These are phyloP conservation scores for Bretschneidera sinensis DNA, from an alignment of 345 rosid species.

Conservation along the genomic window DNA sequence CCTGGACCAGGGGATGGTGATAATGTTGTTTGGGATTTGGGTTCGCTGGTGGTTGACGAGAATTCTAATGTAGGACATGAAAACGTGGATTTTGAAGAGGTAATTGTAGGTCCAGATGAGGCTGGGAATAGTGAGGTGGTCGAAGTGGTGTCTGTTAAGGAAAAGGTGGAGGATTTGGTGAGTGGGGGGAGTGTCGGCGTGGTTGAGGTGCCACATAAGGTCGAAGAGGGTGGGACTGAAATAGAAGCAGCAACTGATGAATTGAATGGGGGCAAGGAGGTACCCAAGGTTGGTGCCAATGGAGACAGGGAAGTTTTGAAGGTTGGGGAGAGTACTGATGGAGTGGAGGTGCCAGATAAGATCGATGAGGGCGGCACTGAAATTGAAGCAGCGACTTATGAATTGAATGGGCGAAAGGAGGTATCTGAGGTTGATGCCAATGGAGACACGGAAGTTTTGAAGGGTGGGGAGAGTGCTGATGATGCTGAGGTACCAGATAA, in stretches of 20 bases:
- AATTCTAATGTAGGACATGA: conserved; percentile 32
- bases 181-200: conserved; percentile 22
- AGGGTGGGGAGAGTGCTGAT: conserved; percentile 20
- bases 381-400: conserved; percentile 15
- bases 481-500: conserved; percentile 26
- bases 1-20: conserved; percentile 13
- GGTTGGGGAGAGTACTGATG: conserved; percentile 18
- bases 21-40: background rate
- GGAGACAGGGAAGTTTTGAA: conserved; percentile 13
- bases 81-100: conserved; percentile 52
- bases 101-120: conserved; percentile 28
- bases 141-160: conserved; percentile 15
- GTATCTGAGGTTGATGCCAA: conserved; percentile 13
- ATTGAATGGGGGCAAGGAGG: conserved; percentile 25
- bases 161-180: conserved; percentile 23
- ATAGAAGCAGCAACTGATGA: conserved; percentile 15
- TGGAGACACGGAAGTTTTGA: too few relatives aligned
- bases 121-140: conserved; percentile 24
- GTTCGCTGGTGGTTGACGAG: conserved; percentile 19
- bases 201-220: conserved; percentile 19
- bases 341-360: conserved; percentile 22
- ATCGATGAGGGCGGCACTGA: conserved; percentile 43
- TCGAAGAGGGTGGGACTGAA: conserved; percentile 43
- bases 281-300: conserved; percentile 11
- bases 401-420: conserved; percentile 25